A percentile compares a stretch with the other conserved stretches of the same genome.
phyloP scores from a whole-genome alignment of 352 stramenopile genomes.

The Phytophthora cryptogea region DNA sequence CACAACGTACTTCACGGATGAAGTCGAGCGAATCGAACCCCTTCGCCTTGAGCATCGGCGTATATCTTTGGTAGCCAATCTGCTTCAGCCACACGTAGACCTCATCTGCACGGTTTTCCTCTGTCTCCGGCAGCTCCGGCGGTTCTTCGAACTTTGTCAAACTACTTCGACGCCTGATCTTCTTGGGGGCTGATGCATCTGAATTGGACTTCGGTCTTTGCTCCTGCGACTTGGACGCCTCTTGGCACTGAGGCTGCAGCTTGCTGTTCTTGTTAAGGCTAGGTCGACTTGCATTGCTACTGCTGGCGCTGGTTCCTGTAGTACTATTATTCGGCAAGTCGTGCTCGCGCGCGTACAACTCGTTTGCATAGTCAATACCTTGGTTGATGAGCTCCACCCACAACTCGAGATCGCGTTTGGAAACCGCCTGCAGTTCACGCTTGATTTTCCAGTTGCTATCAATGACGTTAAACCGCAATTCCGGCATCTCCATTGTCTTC shows the following conservation, averaged over 20 bases:
- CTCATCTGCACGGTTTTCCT: constrained; percentile 62
- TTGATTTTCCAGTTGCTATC: constrained; percentile 85
- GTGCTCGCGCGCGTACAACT: constrained; percentile 39
- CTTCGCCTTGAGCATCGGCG: constrained; percentile 74
- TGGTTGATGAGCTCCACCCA: constrained; percentile 82
- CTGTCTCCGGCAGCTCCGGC: constrained; percentile 38
- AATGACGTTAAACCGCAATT: constrained; percentile 79
- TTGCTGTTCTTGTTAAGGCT: constrained; percentile 27
- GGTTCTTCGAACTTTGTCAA: constrained; percentile 35
- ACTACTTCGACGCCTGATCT: constrained; percentile 35
- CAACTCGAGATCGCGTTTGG: constrained; percentile 57
- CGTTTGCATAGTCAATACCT: constrained; percentile 78
- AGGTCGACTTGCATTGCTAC: constrained; percentile 34
- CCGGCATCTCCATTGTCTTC: constrained; percentile 89
- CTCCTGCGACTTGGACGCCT: constrained; percentile 19
- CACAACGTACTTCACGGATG: constrained; percentile 78
- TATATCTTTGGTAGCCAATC: constrained; percentile 62
- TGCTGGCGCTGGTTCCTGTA: constrained; percentile 33
- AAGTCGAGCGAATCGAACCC: constrained; percentile 82
- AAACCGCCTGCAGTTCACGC: constrained; percentile 70
- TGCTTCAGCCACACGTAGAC: constrained; percentile 77
- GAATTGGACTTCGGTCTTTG: constrained; percentile 21
- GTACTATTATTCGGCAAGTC: constrained; percentile 46
- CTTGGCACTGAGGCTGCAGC: constrained; percentile 16
- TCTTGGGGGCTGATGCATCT: constrained; percentile 22